Evolutionary conservation across 305 asterid genomes (phyloP), one percentile per base, ranked within the genome.

Genomic region (Fraxinus angustifolia): DNA sequence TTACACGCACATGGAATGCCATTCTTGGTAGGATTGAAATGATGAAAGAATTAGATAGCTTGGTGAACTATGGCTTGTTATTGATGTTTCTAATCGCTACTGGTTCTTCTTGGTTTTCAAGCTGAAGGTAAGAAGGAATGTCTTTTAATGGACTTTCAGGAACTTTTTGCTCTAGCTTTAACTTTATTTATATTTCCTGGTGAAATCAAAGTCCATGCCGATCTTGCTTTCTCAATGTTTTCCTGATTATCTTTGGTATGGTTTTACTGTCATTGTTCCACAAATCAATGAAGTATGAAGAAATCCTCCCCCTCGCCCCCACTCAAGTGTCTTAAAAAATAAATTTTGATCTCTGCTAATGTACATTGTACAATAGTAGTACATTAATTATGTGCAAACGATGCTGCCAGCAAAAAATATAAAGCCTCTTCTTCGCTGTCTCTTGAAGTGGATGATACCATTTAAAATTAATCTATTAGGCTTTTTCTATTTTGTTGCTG

Each of bases 31-130:
- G 81, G 80, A 34, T 93, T 86, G 92, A 85, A 80, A 87, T 86
- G 75, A 71, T 83, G 81, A 80, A 86, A 77, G 88, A 86, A 81
- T 40, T 83, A 28, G 97, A 93, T 90, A 76, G 83, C 82, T 82
- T 89, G 82, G 93, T 93, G 89, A 88, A 89, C 87, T 92, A 86
- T 83, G 97, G 97, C 78, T 85, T 96, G 85, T 70, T 83, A 62
- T 81, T 91, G 82, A 87, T 91, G 95, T 81, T 90, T 67, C 91
- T 92, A 2, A 8, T 92, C 31, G 89, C 89, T 76, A 93, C 86
- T 10, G 82, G 90, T 62, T 89, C 98, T 30, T 91, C 96, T 53
- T 92, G 90, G 97, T 80, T 94, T 74, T 93, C 92, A 38, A 50
- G 77, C 62, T 90, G 86, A 91, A 86, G 90, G 88, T 92, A 58